Conservation (phyloP, 441 rosid species). For the Eruca vesicaria region DNA sequence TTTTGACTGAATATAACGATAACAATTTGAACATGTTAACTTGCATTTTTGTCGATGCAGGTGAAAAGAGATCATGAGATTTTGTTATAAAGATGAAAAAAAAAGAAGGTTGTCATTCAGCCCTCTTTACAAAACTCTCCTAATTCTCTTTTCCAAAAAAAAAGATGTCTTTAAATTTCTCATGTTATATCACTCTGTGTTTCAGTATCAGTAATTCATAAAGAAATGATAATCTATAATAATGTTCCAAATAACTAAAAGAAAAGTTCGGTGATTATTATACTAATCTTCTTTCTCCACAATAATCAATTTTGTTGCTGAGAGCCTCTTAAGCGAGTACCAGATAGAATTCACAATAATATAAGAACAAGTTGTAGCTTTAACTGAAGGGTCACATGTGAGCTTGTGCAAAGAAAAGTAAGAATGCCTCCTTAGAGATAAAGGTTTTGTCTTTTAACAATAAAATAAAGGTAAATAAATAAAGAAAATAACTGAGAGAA, state of each 20-base stretch:
- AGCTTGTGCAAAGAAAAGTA: constrained; percentile 21
- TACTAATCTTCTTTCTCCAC: not conserved
- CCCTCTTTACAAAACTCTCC: not conserved
- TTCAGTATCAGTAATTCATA: not conserved
- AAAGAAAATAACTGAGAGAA: not conserved
- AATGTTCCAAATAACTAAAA: not conserved
- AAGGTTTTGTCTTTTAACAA: not conserved
- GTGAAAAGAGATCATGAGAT: not conserved
- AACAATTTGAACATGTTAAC: no score
- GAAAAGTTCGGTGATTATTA: constrained; percentile 8
- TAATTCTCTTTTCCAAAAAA: not conserved
- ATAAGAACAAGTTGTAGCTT: constrained; percentile 25
- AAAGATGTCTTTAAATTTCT: not conserved
- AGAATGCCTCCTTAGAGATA: not conserved
- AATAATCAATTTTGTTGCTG: not conserved
- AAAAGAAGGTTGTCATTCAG: not conserved
- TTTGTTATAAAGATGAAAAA: not conserved
- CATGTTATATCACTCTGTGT: not conserved
- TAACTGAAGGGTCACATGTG: constrained; percentile 20
- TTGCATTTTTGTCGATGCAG: not conserved
- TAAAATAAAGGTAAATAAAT: not conserved
- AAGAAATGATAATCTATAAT: not conserved
- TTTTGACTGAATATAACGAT: no score
- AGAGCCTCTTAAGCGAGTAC: not conserved
- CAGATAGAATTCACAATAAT: not conserved